These are phyloP conservation scores for Domatiomyces globalis DNA, from an alignment of 2,329 filamentous ascomycete species.

Conservation along the genomic window DNA sequence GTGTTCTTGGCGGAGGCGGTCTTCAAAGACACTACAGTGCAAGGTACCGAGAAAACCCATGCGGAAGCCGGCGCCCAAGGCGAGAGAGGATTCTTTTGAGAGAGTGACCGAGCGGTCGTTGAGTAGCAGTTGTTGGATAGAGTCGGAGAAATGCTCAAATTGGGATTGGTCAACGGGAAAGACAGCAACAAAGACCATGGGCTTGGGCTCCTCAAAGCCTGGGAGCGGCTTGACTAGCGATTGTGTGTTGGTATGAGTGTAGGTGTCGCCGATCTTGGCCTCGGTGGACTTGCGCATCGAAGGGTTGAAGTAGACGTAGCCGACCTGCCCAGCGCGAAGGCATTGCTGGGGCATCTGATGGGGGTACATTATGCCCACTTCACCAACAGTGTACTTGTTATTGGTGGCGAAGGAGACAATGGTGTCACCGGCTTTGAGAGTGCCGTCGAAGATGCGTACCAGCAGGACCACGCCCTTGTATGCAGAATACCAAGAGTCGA, in stretches of 20 bases:
- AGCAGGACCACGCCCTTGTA: slow-evolving; percentile 88
- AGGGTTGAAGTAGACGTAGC: slow-evolving; percentile 93
- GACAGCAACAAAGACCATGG: slow-evolving; percentile 97
- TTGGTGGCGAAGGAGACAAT: slow-evolving; percentile 80
- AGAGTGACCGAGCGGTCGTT: slow-evolving; percentile 92
- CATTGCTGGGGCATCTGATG: slow-evolving; percentile 65
- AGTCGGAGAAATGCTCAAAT: slow-evolving; percentile 76
- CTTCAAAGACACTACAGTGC: slow-evolving; percentile 98
- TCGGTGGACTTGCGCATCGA: slow-evolving; percentile 96
- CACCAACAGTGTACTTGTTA: slow-evolving; percentile 80
- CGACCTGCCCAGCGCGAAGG: slow-evolving; percentile 82
- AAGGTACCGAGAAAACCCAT: slow-evolving; percentile 91
- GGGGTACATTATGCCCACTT: slow-evolving; percentile 94
- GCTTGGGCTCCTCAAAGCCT: slow-evolving; percentile 92
- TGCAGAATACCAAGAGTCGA: slow-evolving; percentile 97
- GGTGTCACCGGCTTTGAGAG: slow-evolving; percentile 66
- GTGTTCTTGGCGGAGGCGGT: slow-evolving; percentile 84
- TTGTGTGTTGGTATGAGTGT: slow-evolving; percentile 67
- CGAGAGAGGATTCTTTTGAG: slow-evolving; percentile 87
- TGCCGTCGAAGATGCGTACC: slow-evolving; percentile 81
- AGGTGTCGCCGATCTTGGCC: slow-evolving; percentile 91
- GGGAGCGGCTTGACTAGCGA: slow-evolving; percentile 64
- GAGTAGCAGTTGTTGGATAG: slow-evolving; percentile 80
- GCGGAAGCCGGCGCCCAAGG: slow-evolving; percentile 83
- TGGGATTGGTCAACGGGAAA: slow-evolving; percentile 87